Conservation (phyloP, 345 rosid genomes). For the Eutrema yunnanense region DNA sequence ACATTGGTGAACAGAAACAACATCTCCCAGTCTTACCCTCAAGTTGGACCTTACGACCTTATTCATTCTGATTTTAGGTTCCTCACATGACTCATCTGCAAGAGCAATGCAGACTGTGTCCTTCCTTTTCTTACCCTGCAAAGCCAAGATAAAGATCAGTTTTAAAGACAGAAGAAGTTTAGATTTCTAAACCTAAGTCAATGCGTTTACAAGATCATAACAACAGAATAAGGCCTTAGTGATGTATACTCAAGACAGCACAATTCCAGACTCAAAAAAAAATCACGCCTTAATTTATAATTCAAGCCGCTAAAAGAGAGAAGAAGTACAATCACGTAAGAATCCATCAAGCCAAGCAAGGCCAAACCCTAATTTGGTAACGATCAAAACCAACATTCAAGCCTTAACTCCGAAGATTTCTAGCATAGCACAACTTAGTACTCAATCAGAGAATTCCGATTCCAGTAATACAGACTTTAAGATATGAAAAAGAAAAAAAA, state of each 20-base stretch:
- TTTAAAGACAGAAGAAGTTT: neutral
- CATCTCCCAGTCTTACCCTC: slow-evolving; percentile 91
- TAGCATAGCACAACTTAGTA: too few species aligned
- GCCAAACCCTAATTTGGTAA: neutral
- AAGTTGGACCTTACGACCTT: slow-evolving; percentile 81
- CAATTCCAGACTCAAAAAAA: neutral
- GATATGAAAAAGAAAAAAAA: neutral
- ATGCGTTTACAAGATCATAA: neutral
- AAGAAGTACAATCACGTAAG: neutral
- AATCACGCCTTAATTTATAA: neutral
- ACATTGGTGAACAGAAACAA: slow-evolving; percentile 83
- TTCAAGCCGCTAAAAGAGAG: neutral
- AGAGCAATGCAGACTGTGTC: slow-evolving; percentile 85
- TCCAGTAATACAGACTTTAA: neutral
- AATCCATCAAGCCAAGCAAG: neutral
- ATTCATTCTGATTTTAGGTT: slow-evolving; percentile 85
- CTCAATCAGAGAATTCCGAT: neutral
- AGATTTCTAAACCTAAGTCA: neutral
- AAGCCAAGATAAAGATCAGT: neutral
- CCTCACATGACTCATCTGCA: slow-evolving; percentile 77
- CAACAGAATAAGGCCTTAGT: neutral
- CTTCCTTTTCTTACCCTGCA: slow-evolving; percentile 78
- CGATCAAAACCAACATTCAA: neutral
- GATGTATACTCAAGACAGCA: neutral
- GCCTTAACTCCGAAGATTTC: too few species aligned